Evolutionary conservation across 805 yeast species (phyloP).

Genomic region (Teunomyces gatunensis): DNA sequence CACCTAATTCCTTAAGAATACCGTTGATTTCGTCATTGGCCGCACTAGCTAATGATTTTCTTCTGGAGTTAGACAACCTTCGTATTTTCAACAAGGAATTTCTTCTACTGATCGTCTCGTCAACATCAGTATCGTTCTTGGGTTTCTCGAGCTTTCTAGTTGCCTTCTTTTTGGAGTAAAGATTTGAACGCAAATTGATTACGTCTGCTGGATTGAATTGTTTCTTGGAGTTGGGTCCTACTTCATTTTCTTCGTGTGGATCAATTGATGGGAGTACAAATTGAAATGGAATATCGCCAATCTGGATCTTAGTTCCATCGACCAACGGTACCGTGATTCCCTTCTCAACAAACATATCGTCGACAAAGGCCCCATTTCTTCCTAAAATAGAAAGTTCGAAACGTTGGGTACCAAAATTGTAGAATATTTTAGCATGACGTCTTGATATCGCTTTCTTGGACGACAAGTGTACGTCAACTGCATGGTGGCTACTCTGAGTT

Average conservation of each 20-base stretch:
- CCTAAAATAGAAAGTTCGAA: constrained; percentile 92
- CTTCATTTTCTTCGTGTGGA: constrained; percentile 23
- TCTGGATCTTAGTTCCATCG: constrained; percentile 83
- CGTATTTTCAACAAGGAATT: constrained; percentile 18
- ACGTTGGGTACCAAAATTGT: constrained; percentile 93
- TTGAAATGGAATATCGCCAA: constrained; percentile 86
- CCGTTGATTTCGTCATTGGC: constrained; percentile 40
- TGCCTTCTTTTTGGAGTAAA: constrained; percentile 26
- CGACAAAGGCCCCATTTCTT: constrained; percentile 95
- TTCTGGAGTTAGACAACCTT: constrained; percentile 35
- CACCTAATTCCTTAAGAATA: constrained; percentile 36
- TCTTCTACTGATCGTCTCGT: constrained; percentile 6
- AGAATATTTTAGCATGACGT: constrained; percentile 92
- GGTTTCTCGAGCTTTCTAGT: neutral
- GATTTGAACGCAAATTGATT: constrained; percentile 50
- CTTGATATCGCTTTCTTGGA: constrained; percentile 90
- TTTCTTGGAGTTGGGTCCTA: constrained; percentile 19
- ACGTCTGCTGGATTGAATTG: constrained; percentile 63
- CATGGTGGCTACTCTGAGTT: constrained; percentile 64
- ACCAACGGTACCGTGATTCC: constrained; percentile 87
- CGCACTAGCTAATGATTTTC: constrained; percentile 37
- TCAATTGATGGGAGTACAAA: constrained; percentile 80
- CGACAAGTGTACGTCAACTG: constrained; percentile 91
- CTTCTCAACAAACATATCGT: constrained; percentile 82
- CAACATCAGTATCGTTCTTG: constrained; percentile 1